Evolutionary conservation across 345 rosid species (phyloP).

Genomic region (Nasturtium officinale): DNA sequence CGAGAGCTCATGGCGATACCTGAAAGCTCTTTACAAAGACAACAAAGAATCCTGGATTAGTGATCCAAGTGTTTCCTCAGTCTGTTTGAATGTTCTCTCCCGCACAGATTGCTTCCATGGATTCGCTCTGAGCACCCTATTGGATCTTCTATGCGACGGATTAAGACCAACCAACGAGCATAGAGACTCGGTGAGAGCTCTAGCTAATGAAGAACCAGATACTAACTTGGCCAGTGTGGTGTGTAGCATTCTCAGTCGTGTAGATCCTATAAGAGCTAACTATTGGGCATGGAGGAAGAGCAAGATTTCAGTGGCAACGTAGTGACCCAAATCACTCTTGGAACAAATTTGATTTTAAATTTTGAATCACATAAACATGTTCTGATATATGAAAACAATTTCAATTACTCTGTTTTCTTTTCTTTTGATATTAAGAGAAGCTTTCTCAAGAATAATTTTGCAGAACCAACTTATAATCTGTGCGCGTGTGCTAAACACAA

Average conservation of each 20-base stretch:
- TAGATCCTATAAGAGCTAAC: conserved; percentile 72
- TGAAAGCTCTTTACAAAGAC: conserved; percentile 74
- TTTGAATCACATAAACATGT: conserved; percentile 18
- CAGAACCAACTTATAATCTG: background rate
- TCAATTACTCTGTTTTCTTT: background rate
- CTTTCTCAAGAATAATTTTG: too few relatives aligned
- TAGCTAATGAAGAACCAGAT: conserved; percentile 47
- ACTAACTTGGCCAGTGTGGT: conserved; percentile 53
- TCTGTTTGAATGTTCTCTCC: conserved; percentile 63
- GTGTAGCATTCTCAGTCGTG: conserved; percentile 60
- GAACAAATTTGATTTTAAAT: background rate
- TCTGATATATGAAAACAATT: background rate
- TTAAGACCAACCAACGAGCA: conserved; percentile 64
- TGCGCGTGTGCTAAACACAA: background rate
- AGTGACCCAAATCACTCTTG: background rate
- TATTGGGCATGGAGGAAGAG: conserved; percentile 84
- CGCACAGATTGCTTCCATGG: conserved; percentile 50
- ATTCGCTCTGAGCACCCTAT: conserved; percentile 68
- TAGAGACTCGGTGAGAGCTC: conserved; percentile 54
- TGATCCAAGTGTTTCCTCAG: conserved; percentile 59
- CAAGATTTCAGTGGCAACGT: conserved; percentile 46
- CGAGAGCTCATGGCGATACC: conserved; percentile 93
- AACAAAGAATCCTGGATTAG: conserved; percentile 52
- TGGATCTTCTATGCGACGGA: conserved; percentile 81
- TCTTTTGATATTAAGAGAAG: background rate